Percentiles rank a stretch among this genome's conserved stretches.
These are phyloP conservation scores for Backusella tuberculispora DNA, from an alignment of 192 early-diverging fungal genomes.

Conservation along the genomic window DNA sequence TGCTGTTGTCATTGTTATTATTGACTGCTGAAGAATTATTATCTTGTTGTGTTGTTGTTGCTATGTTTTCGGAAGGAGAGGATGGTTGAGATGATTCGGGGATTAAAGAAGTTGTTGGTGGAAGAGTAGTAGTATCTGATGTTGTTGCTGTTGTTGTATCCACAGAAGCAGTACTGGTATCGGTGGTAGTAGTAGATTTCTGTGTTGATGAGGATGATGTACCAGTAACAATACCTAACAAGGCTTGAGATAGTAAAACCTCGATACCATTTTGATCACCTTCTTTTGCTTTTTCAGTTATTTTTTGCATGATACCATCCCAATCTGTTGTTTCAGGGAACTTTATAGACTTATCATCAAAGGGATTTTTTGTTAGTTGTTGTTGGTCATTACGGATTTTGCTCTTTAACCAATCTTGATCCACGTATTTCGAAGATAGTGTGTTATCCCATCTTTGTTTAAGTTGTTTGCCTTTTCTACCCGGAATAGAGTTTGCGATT, in stretches of 20 bases:
- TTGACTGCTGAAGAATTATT: not conserved
- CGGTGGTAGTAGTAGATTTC: not conserved
- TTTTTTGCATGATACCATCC: slow-evolving; percentile 33
- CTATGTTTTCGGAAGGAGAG: not conserved
- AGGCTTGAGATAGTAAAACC: slow-evolving; percentile 23
- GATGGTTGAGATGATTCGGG: not conserved
- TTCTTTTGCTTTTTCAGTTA: slow-evolving; percentile 32
- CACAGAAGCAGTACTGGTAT: not conserved
- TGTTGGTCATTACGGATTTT: slow-evolving; percentile 28
- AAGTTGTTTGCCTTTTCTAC: slow-evolving; percentile 39
- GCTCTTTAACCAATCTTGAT: slow-evolving; percentile 34
- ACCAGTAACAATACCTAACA: slow-evolving; percentile 11
- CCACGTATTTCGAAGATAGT: slow-evolving; percentile 39
- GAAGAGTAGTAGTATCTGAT: not conserved
- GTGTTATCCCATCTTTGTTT: slow-evolving; percentile 43
- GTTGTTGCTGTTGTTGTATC: not conserved
- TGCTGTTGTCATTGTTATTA: not conserved
- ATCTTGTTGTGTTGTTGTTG: not conserved
- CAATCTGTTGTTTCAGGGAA: slow-evolving; percentile 32
- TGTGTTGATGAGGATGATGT: slow-evolving; percentile 5
- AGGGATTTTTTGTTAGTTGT: not conserved
- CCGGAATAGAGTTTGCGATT: slow-evolving; percentile 35
- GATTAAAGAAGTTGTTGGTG: not conserved
- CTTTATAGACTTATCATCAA: slow-evolving; percentile 7
- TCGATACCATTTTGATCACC: slow-evolving; percentile 25